Base-by-base conservation (phyloP, 306 rosid species). In the Comarum palustre region DNA sequence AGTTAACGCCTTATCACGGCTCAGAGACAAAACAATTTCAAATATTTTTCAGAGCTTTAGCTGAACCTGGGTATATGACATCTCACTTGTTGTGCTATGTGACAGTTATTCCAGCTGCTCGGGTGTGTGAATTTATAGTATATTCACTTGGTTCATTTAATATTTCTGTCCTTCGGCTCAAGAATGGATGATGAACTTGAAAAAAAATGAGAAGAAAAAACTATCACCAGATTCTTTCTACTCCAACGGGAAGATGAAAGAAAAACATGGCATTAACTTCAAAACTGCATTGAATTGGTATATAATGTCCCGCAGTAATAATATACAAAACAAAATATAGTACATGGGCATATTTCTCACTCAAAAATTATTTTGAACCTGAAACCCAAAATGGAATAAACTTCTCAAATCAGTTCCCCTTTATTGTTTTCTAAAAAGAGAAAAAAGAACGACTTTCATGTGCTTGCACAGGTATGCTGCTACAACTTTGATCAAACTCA, bases 381-480 rank as follows among this genome's bases (percentile, higher is more conserved):
- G 38, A 22, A 36, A 20, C 64, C 24, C 13, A 70, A 20, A 22
- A 22, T 14, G 14, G 24, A 34, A 32, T 12, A 3, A 5, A 51
- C 43, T 25, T 66, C 36, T 66, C 55, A 66, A 66, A 22, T 14
- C 36, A 20, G 48, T 42, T 0, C 0, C 42, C 62, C 59, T 51
- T 51, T n/a, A 70, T 22, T 70, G 27, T 52, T 38, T 32, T 24
- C 57, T 67, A 3, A 9, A 51, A 51, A 36, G 19, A 36, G 19
- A 22, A 3, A 4, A 34, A 22, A 8, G 51, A 54, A 10, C 29
- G 0, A 14, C 54, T 67, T 52, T 52, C 29, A n/a, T 34, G 45
- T 25, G 2, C 67, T 62, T 34, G 67, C 45, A 34, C 67, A 62
- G 67, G 24, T 62, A 45, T 62, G 15, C 67, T 32, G 27, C 67